Evolutionary conservation across 306 rosid species (phyloP).

Genomic region (Cicer arietinum): DNA sequence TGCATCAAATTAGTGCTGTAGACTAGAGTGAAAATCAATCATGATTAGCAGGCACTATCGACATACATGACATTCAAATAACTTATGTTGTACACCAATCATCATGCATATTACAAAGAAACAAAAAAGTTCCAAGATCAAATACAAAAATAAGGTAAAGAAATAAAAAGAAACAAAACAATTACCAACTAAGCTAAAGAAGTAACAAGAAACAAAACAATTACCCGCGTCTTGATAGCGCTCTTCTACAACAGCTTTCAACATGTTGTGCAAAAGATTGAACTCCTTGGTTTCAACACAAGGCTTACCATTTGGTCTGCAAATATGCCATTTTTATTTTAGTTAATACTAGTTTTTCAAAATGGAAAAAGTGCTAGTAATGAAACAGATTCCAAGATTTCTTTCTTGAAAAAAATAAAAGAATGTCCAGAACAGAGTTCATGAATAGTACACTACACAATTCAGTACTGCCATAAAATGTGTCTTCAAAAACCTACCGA

Average conservation of each 20-base stretch:
- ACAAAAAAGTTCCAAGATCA: neutral
- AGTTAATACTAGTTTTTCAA: conserved; percentile 31
- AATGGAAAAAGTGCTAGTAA: neutral
- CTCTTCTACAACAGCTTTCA: conserved; percentile 91
- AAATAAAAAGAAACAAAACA: conserved; percentile 15
- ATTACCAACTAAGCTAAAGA: conserved; percentile 48
- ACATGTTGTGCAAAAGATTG: conserved; percentile 86
- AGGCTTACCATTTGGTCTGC: conserved; percentile 91
- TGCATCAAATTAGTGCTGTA: conserved; percentile 21
- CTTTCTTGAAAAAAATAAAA: neutral
- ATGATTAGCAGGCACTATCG: conserved; percentile 12
- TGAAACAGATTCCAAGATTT: conserved; percentile 20
- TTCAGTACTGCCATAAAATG: conserved; percentile 1
- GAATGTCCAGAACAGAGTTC: conserved; percentile 3
- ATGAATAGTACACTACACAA: conserved; percentile 16
- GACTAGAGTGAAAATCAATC: conserved; percentile 4
- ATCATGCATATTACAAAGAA: neutral
- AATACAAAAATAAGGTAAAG: neutral
- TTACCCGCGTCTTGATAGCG: conserved; percentile 98
- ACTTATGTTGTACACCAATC: neutral
- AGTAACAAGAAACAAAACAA: conserved; percentile 10
- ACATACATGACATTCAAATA: conserved; percentile 4
- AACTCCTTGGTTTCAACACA: conserved; percentile 89
- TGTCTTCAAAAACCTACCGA: conserved; percentile 55
- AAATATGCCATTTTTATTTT: conserved; percentile 37